These are phyloP conservation scores for Wallemia hederae DNA, from an alignment of 1,284 basidiomycete species.

Conservation along the genomic window DNA sequence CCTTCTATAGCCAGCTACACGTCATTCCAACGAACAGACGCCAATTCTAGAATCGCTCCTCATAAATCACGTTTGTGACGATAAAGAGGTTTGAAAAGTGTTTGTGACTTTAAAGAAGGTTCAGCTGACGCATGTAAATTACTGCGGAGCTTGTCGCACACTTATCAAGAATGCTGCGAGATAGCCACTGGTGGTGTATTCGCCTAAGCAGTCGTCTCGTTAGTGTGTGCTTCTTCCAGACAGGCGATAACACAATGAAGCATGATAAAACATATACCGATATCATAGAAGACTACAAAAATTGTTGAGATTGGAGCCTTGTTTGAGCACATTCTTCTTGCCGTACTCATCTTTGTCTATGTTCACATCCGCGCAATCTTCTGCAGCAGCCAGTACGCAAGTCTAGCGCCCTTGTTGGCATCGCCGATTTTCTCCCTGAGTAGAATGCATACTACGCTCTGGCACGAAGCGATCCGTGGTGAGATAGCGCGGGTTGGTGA, in stretches of 20 bases:
- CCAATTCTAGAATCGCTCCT: too few relatives aligned
- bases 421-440: slow-evolving; percentile 29
- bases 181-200: too few relatives aligned
- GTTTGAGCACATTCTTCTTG: slow-evolving; percentile 31
- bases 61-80: too few relatives aligned
- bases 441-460: slow-evolving; percentile 30
- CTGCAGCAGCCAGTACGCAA: slow-evolving; percentile 41
- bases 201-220: too few relatives aligned
- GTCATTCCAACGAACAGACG: too few relatives aligned
- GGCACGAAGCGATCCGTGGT: slow-evolving; percentile 26
- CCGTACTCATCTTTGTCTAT: slow-evolving; percentile 6
- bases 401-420: slow-evolving; percentile 26
- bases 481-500: slow-evolving; percentile 52
- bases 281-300: slow-evolving; percentile 30
- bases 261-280: too few relatives aligned
- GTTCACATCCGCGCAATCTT: slow-evolving; percentile 16
- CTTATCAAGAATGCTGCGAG: too few relatives aligned
- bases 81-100: too few relatives aligned
- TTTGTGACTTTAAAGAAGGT: too few relatives aligned
- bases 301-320: slow-evolving; percentile 41
- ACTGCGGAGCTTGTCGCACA: too few relatives aligned
- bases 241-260: not conserved
- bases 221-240: too few relatives aligned
- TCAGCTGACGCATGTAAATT: too few relatives aligned
- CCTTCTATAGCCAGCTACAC: not conserved